Evolutionary conservation across 441 rosid species (phyloP).

Genomic region (Melastoma candidum): DNA sequence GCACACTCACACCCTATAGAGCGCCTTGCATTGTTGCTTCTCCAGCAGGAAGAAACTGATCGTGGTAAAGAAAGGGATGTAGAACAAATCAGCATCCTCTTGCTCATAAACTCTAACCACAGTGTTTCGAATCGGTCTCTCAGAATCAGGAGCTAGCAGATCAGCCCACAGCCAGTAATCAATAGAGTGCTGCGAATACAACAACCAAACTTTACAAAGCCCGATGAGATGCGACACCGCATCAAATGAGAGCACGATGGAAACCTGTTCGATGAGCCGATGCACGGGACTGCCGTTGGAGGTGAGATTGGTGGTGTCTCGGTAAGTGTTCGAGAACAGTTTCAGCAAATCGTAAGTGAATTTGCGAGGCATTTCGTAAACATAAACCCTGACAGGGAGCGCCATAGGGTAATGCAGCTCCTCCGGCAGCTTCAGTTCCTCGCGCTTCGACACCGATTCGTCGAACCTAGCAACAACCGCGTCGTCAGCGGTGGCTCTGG

Average conservation of each 20-base stretch:
- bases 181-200: constrained; percentile 63
- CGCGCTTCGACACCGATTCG: constrained; percentile 27
- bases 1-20: constrained; percentile 98
- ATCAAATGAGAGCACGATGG: no score
- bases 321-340: constrained; percentile 55
- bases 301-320: constrained; percentile 66
- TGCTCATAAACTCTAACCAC: constrained; percentile 50
- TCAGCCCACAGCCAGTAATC: constrained; percentile 99
- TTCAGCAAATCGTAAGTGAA: constrained; percentile 78
- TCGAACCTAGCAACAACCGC: constrained; percentile 33
- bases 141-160: constrained; percentile 64
- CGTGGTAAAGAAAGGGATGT: constrained; percentile 85
- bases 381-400: constrained; percentile 69
- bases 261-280: constrained; percentile 60
- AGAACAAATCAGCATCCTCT: constrained; percentile 82
- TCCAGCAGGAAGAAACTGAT: constrained; percentile 95
- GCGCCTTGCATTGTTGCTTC: constrained; percentile 89
- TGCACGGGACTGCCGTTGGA: constrained; percentile 98
- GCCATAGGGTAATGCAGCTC: constrained; percentile 41
- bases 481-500: constrained; percentile 15
- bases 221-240: no score
- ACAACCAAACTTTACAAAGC: not conserved
- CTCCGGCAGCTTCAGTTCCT: constrained; percentile 31
- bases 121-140: constrained; percentile 69
- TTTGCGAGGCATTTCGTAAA: constrained; percentile 82